Percentiles rank a stretch among this genome's conserved stretches.
These are phyloP conservation scores for Achlya hypogyna DNA, from an alignment of 352 stramenopile species.

Conservation along the genomic window DNA sequence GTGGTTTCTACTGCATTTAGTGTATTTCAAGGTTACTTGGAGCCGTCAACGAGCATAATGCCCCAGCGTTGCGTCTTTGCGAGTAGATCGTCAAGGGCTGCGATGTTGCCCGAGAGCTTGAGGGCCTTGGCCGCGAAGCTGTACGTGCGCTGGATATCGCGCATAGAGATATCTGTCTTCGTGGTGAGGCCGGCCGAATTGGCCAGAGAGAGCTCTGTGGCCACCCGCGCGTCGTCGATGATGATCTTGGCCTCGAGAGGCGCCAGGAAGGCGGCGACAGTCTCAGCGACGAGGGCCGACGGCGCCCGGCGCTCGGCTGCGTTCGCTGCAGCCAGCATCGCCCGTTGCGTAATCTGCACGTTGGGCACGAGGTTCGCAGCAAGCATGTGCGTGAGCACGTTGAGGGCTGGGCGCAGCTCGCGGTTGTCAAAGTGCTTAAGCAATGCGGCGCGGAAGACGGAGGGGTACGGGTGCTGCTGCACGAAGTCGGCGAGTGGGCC, in stretches of 20 bases:
- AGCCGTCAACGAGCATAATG: too few species aligned
- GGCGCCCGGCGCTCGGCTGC: not conserved
- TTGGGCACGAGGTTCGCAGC: not conserved
- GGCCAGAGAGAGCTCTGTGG: not conserved
- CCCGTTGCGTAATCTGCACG: not conserved
- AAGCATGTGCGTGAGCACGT: constrained; percentile 4
- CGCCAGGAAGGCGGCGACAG: not conserved
- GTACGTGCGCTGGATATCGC: constrained; percentile 1
- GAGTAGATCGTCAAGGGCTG: not conserved
- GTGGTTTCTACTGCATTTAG: too few species aligned
- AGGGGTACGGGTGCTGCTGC: not conserved
- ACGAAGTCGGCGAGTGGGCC: not conserved
- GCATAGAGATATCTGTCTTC: not conserved
- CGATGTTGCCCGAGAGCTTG: too few species aligned
- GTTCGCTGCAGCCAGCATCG: not conserved
- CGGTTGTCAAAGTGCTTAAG: not conserved
- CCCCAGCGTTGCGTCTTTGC: not conserved
- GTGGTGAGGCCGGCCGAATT: not conserved
- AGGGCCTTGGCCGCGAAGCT: not conserved
- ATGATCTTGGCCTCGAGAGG: not conserved
- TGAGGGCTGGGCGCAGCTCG: too few species aligned
- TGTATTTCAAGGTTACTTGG: too few species aligned
- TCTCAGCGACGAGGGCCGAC: not conserved
- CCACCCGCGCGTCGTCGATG: not conserved
- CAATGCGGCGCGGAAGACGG: not conserved